Conservation (phyloP, 2,329 filamentous ascomycete genomes). For the Calonectria fujianensis region DNA sequence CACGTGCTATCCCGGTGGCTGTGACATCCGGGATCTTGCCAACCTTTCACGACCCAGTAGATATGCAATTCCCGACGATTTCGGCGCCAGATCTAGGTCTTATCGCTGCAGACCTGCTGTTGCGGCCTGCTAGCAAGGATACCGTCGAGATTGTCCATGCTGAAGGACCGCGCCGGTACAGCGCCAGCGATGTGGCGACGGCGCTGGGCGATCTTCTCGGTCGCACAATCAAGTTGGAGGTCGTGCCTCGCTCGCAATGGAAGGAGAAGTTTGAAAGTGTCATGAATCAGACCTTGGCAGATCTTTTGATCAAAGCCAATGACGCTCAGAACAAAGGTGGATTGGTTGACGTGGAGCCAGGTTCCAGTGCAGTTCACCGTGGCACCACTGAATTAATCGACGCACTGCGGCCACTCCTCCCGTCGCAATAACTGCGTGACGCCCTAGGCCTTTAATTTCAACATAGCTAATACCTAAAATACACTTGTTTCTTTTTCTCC, state of each 20-base stretch:
- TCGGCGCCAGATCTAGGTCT: slow-evolving; percentile 12
- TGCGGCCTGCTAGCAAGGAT: neutral
- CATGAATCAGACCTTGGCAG: slow-evolving; percentile 8
- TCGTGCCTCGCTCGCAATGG: slow-evolving; percentile 11
- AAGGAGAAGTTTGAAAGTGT: neutral
- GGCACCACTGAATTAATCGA: neutral
- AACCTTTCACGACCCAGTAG: slow-evolving; percentile 8
- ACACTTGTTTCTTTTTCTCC: neutral
- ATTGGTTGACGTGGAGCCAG: slow-evolving; percentile 3
- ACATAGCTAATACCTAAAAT: neutral
- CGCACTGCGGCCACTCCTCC: neutral
- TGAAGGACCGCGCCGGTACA: slow-evolving; percentile 7
- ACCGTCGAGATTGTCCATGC: slow-evolving; percentile 2
- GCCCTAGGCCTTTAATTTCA: neutral
- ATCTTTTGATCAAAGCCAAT: slow-evolving; percentile 14
- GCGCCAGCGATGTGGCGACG: slow-evolving; percentile 10
- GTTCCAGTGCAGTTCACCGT: neutral
- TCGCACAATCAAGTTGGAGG: neutral
- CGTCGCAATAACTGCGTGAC: neutral
- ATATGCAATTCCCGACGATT: slow-evolving; percentile 16
- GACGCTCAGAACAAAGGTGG: slow-evolving; percentile 17
- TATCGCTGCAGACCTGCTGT: slow-evolving; percentile 5
- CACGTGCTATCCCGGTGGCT: slow-evolving; percentile 8
- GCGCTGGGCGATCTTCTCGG: slow-evolving; percentile 6
- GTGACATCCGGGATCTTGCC: slow-evolving; percentile 8